These are phyloP conservation scores for Pyrenula massariospora DNA, from an alignment of 495 filamentous ascomycete species.

Conservation along the genomic window DNA sequence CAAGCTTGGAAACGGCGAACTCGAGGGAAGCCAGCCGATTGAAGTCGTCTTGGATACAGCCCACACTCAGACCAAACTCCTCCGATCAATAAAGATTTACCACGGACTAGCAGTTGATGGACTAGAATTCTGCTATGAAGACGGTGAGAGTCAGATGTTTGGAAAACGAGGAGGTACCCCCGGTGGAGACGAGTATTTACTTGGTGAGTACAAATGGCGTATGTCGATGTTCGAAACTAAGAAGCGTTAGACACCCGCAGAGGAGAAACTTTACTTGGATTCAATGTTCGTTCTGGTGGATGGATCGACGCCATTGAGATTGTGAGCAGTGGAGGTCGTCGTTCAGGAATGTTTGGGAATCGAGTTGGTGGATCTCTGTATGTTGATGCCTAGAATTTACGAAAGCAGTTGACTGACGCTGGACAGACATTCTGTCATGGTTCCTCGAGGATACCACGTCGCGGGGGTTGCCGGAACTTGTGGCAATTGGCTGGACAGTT, in stretches of 20 bases:
- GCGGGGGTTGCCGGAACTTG: slow-evolving; percentile 78
- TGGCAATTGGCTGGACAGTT: slow-evolving; percentile 75
- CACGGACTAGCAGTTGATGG: slow-evolving; percentile 73
- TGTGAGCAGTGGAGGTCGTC: slow-evolving; percentile 74
- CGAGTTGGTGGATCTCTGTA: slow-evolving; percentile 72
- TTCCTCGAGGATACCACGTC: slow-evolving; percentile 80
- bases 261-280: slow-evolving; percentile 81
- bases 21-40: slow-evolving; percentile 58
- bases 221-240: not conserved
- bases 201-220: slow-evolving; percentile 40
- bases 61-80: slow-evolving; percentile 55
- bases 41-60: slow-evolving; percentile 66
- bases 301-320: slow-evolving; percentile 92
- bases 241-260: slow-evolving; percentile 55
- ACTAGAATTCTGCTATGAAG: slow-evolving; percentile 87
- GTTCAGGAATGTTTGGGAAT: slow-evolving; percentile 79
- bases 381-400: too few species aligned
- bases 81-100: slow-evolving; percentile 66
- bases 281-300: slow-evolving; percentile 66
- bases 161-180: slow-evolving; percentile 68
- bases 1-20: slow-evolving; percentile 60
- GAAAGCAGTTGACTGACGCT: slow-evolving; percentile 5
- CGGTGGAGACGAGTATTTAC: slow-evolving; percentile 63
- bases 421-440: slow-evolving; percentile 72
- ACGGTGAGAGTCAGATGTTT: slow-evolving; percentile 77